Evolutionary conservation across 331 rosid genomes (phyloP), one percentile per base, ranked within the genome.

Genomic region (Pyracantha coccinea): DNA sequence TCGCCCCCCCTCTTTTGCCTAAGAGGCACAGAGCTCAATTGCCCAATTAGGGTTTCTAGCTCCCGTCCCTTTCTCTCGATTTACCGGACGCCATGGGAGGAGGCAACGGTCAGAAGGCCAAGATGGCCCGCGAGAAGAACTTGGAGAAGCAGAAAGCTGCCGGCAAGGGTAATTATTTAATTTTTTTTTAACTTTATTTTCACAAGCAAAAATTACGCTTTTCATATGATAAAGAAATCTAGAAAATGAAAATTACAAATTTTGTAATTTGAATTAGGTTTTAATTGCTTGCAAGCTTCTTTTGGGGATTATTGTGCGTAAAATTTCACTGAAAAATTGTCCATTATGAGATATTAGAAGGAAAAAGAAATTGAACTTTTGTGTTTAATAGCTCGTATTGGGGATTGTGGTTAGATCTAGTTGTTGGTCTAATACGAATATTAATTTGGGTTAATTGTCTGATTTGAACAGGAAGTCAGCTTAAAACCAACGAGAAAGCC

Each of bases 111-210:
- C 96, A 92, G 32, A 92, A 92, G 81, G 47, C 98, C 10, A 92
- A 87, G 85, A 92, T 86, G 90, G 98, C 98, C 8, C 98, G 98
- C 33, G 98, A 92, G 91, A 92, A 77, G 80, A 89, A 89, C 85
- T 29, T 82, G 85, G 96, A 92, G 85, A 92, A 90, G 86, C 76
- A 29, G 53, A 87, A 80, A 69, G 88, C 80, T 0, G 57, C 76
- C 12, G 28, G 63, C 7, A 92, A 92, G 77, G 97, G 97, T 92
- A 69, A 64, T 38, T 41, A n/a, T 16, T 47, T 13, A 16, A 35
- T 38, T 9, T 38, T 38, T 1, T 33, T 33, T 7, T 0, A 8
- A 35, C 1, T 66, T 68, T 11, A 1, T 10, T 33, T 67, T 69
- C 8, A 32, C 7, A 21, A 17, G 20, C 60, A 57, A 54, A 70